phyloP scores from a whole-genome alignment of 2,329 filamentous ascomycete species.

The Aaosphaeria arxii region DNA sequence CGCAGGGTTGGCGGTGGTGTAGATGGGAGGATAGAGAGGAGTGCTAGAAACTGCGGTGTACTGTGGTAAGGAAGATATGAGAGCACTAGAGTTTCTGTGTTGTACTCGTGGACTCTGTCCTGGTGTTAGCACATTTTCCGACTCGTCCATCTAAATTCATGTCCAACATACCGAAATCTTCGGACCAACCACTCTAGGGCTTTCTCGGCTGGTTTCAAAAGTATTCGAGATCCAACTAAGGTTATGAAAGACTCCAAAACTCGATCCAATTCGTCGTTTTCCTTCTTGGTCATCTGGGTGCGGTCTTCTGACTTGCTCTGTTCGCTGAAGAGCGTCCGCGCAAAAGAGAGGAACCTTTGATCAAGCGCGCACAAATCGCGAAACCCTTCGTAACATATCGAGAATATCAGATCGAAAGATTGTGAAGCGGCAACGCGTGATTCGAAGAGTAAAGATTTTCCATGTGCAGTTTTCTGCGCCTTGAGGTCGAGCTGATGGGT shows the following conservation, averaged over 20 bases:
- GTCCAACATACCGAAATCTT: constrained; percentile 69
- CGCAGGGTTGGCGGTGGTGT: constrained; percentile 72
- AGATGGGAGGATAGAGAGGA: constrained; percentile 82
- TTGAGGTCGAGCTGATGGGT: constrained; percentile 90
- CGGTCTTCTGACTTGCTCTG: constrained; percentile 89
- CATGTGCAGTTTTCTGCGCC: constrained; percentile 86
- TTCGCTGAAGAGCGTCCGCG: constrained; percentile 81
- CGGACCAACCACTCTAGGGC: constrained; percentile 92
- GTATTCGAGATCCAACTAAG: constrained; percentile 70
- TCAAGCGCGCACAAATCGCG: constrained; percentile 89
- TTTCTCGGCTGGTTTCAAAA: constrained; percentile 85
- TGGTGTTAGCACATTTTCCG: constrained; percentile 4
- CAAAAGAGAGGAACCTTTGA: constrained; percentile 70
- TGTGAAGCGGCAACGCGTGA: constrained; percentile 79
- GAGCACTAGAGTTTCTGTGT: constrained; percentile 72
- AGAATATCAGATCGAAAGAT: constrained; percentile 84
- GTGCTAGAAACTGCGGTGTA: constrained; percentile 76
- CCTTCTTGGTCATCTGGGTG: constrained; percentile 73
- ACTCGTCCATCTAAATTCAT: constrained; percentile 5
- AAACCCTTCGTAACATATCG: constrained; percentile 84
- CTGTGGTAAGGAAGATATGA: constrained; percentile 93
- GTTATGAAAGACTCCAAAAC: constrained; percentile 80
- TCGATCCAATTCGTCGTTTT: constrained; percentile 78
- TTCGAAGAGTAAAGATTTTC: constrained; percentile 93
- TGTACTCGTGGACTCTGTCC: constrained; percentile 82